These are phyloP conservation scores for Beverwykella pulmonaria DNA, from an alignment of 495 filamentous ascomycete species.

Conservation along the genomic window DNA sequence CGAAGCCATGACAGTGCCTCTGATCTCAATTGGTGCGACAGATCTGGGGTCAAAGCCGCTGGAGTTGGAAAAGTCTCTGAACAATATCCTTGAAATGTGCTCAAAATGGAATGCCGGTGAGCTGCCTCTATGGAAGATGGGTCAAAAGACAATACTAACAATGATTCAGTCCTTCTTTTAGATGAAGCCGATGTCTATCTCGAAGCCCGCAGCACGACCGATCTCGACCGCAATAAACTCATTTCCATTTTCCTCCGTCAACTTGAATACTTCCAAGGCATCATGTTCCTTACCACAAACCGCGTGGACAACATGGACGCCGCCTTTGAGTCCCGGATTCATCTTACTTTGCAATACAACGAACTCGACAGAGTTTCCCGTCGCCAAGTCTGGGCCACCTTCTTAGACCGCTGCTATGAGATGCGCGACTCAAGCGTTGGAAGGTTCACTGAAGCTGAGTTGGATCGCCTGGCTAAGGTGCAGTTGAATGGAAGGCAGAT, in stretches of 20 bases:
- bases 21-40: slow-evolving; percentile 42
- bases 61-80: slow-evolving; percentile 38
- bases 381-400: slow-evolving; percentile 49
- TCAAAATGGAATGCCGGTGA: slow-evolving; percentile 43
- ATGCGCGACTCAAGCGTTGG: slow-evolving; percentile 10
- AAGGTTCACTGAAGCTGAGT: slow-evolving; percentile 46
- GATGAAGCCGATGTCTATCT: slow-evolving; percentile 74
- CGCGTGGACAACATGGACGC: slow-evolving; percentile 43
- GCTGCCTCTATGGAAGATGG: neutral
- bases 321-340: slow-evolving; percentile 45
- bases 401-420: slow-evolving; percentile 33
- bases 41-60: slow-evolving; percentile 41
- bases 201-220: slow-evolving; percentile 45
- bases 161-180: slow-evolving; percentile 51
- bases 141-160: neutral
- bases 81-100: slow-evolving; percentile 42
- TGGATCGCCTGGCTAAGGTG: slow-evolving; percentile 48
- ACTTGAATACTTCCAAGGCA: slow-evolving; percentile 61
- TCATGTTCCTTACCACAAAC: slow-evolving; percentile 47
- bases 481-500: slow-evolving; percentile 64
- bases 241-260: slow-evolving; percentile 52
- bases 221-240: slow-evolving; percentile 46
- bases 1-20: slow-evolving; percentile 41
- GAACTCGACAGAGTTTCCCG: slow-evolving; percentile 37
- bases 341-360: slow-evolving; percentile 44